phyloP scores from a whole-genome alignment of 345 rosid species.

The Brassica carinata region DNA sequence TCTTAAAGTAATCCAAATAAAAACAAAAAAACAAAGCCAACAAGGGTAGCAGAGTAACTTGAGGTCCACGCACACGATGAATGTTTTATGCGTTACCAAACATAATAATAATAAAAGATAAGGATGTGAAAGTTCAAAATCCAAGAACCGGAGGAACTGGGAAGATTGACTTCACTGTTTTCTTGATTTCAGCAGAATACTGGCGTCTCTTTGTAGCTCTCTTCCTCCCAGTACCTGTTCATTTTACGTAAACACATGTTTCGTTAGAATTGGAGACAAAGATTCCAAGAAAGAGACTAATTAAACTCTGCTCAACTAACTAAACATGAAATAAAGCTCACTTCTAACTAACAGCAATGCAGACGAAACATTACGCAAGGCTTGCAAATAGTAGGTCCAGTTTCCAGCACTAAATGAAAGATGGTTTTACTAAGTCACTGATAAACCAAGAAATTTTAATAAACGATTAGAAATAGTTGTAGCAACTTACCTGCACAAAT shows the following conservation, averaged over 20 bases:
- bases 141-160: constrained; percentile 15
- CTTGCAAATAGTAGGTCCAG: neutral
- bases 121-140: neutral
- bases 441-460: neutral
- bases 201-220: constrained; percentile 4
- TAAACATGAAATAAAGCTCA: neutral
- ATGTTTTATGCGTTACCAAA: neutral
- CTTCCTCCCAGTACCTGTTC: constrained; percentile 26
- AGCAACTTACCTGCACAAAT: constrained; percentile 26
- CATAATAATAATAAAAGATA: neutral
- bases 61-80: neutral
- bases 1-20: neutral
- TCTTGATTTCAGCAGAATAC: constrained; percentile 9
- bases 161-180: constrained; percentile 22
- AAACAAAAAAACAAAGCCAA: neutral
- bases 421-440: neutral
- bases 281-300: neutral
- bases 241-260: neutral
- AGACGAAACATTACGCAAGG: constrained; percentile 8
- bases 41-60: neutral
- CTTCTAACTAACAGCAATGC: neutral
- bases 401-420: neutral
- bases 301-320: constrained; percentile 5
- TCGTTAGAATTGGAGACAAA: constrained; percentile 14
- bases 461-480: neutral